phyloP scores from a whole-genome alignment of 805 yeast species.

The Kodamaea laetipori region DNA sequence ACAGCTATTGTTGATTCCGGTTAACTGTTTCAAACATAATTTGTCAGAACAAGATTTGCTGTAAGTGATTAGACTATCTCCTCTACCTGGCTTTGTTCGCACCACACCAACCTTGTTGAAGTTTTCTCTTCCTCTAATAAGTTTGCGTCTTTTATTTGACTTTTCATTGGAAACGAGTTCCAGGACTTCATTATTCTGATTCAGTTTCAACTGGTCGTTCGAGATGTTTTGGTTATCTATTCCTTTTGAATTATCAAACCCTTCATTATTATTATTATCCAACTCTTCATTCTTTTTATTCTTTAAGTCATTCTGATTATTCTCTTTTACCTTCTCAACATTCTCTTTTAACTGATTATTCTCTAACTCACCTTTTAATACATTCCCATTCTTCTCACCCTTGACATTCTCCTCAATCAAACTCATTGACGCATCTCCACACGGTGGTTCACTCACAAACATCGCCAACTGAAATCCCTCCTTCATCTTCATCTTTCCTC shows the following conservation, averaged over 20 bases:
- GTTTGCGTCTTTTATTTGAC: constrained; percentile 16
- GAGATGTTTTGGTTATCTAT: too few relatives aligned
- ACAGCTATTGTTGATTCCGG: constrained; percentile 53
- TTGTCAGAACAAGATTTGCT: constrained; percentile 93
- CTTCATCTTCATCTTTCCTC: constrained; percentile 32
- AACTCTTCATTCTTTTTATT: too few relatives aligned
- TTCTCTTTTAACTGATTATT: too few relatives aligned
- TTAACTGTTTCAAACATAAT: constrained; percentile 60
- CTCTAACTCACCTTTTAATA: too few relatives aligned
- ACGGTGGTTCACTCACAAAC: constrained; percentile 76
- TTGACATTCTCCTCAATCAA: constrained; percentile 20
- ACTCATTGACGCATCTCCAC: constrained; percentile 85
- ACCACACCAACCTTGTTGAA: constrained; percentile 62
- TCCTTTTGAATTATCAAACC: too few relatives aligned
- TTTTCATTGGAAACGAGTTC: too few relatives aligned
- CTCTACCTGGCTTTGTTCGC: constrained; percentile 91
- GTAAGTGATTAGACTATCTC: constrained; percentile 68
- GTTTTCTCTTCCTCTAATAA: constrained; percentile 62
- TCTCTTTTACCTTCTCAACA: too few relatives aligned
- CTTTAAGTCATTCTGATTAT: too few relatives aligned
- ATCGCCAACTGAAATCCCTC: constrained; percentile 51
- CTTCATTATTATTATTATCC: too few relatives aligned
- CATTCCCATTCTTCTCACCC: too few relatives aligned
- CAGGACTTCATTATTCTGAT: too few relatives aligned
- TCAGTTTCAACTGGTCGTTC: too few relatives aligned